phyloP scores from a whole-genome alignment of 202 grass and related monocot species.

The Brachypodium distachyon region DNA sequence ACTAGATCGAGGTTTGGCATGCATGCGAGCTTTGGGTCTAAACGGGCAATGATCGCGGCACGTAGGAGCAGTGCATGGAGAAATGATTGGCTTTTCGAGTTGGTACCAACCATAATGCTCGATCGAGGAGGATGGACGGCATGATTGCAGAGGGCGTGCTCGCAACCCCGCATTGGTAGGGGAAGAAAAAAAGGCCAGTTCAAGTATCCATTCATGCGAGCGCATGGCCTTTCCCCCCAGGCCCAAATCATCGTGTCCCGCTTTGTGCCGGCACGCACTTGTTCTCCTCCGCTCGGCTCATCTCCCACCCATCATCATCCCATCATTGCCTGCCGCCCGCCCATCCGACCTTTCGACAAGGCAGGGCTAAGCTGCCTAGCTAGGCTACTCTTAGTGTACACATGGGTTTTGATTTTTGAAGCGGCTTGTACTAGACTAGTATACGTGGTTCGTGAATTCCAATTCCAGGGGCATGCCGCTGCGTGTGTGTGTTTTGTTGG shows the following conservation, averaged over 20 bases:
- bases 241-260: constrained; percentile 69
- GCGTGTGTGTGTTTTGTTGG: not conserved
- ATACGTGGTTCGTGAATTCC: not conserved
- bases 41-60: constrained; percentile 36
- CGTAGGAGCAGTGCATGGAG: constrained; percentile 60
- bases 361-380: no score
- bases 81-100: constrained; percentile 52
- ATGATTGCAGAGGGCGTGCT: constrained; percentile 40
- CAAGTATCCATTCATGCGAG: constrained; percentile 50
- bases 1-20: not conserved
- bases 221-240: constrained; percentile 20
- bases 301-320: constrained; percentile 45
- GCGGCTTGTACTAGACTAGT: not conserved
- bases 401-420: not conserved
- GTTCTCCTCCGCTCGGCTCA: constrained; percentile 4
- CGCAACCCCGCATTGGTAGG: not conserved
- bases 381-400: not conserved
- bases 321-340: constrained; percentile 37
- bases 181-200: constrained; percentile 18
- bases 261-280: constrained; percentile 51
- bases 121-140: constrained; percentile 36
- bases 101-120: constrained; percentile 22
- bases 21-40: not conserved
- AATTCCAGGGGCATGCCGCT: not conserved
- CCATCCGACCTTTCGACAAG: constrained; percentile 2